A percentile compares a stretch with the other conserved stretches of the same genome.
Evolutionary conservation across 2,329 filamentous ascomycete species (phyloP).

Genomic region (Diaporthe capsici): DNA sequence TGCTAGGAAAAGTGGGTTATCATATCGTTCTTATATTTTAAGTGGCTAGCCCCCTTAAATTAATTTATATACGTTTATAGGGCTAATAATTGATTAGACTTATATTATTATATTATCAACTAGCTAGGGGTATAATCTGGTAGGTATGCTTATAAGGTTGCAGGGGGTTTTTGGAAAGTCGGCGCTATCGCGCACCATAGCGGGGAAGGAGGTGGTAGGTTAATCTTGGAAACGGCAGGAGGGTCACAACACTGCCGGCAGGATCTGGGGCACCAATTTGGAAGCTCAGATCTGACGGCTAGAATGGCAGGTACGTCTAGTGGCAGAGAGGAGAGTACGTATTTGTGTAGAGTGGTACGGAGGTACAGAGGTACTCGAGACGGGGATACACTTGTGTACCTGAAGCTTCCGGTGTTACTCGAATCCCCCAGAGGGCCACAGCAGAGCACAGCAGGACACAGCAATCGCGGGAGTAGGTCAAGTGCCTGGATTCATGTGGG

Average conservation of each 20-base stretch:
- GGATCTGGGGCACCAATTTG: constrained; percentile 20
- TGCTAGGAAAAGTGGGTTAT: too few relatives aligned
- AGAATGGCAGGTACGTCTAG: constrained; percentile 5
- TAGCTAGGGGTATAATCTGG: too few relatives aligned
- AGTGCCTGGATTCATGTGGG: too few relatives aligned
- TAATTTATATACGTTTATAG: too few relatives aligned
- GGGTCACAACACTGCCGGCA: constrained; percentile 25
- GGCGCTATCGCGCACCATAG: too few relatives aligned
- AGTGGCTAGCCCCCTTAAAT: rapidly evolving
- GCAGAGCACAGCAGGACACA: background rate
- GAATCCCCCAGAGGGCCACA: background rate
- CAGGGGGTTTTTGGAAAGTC: too few relatives aligned
- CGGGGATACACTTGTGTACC: background rate
- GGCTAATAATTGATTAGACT: too few relatives aligned
- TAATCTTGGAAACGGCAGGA: constrained; percentile 1
- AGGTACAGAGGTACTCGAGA: background rate
- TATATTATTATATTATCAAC: too few relatives aligned
- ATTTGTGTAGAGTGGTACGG: background rate
- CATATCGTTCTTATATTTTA: too few relatives aligned
- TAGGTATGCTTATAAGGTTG: too few relatives aligned
- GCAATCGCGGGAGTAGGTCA: too few relatives aligned
- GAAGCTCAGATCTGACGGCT: constrained; percentile 32
- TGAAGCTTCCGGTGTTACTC: background rate
- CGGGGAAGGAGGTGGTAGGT: background rate
- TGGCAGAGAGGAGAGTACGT: background rate